phyloP scores from a whole-genome alignment of 1,284 basidiomycete species.

The Rhizopogon parksii region DNA sequence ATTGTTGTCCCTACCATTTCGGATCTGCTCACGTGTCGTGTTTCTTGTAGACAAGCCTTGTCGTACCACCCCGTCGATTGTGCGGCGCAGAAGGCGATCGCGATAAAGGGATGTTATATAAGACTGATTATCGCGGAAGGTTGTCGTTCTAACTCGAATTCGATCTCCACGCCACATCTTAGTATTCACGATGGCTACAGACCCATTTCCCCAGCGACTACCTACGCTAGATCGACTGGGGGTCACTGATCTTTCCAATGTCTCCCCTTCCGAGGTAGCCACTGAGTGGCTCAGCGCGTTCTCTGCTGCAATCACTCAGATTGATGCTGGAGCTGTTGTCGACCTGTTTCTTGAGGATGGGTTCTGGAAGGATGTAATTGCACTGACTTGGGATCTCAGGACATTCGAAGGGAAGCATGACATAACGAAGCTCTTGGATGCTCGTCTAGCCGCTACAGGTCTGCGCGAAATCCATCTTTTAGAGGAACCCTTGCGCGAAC shows the following conservation, averaged over 20 bases:
- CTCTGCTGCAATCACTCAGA: slow-evolving; percentile 19
- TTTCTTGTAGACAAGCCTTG: too few species aligned
- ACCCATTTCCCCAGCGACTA: slow-evolving; percentile 20
- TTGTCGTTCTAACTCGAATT: too few species aligned
- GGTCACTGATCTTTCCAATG: slow-evolving; percentile 15
- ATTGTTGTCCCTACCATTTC: too few species aligned
- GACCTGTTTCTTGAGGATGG: too few species aligned
- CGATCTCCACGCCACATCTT: too few species aligned
- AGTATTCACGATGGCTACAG: neutral
- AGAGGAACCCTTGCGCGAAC: slow-evolving; percentile 13
- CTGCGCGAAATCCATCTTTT: slow-evolving; percentile 19
- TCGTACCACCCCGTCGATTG: too few species aligned
- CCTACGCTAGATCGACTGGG: slow-evolving; percentile 24
- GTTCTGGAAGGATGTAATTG: slow-evolving; percentile 25
- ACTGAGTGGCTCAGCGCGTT: slow-evolving; percentile 29
- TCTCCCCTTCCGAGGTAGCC: slow-evolving; percentile 19
- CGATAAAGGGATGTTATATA: too few species aligned
- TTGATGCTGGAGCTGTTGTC: too few species aligned
- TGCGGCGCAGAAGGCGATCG: too few species aligned
- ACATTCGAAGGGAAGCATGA: slow-evolving; percentile 18
- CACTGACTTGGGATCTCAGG: slow-evolving; percentile 26
- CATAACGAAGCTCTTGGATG: slow-evolving; percentile 19
- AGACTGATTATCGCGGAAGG: too few species aligned
- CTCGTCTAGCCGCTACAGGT: slow-evolving; percentile 21
- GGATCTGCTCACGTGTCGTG: too few species aligned